Conservation (phyloP, 2,329 filamentous ascomycete species). For the Stachybotrys echinatus region DNA sequence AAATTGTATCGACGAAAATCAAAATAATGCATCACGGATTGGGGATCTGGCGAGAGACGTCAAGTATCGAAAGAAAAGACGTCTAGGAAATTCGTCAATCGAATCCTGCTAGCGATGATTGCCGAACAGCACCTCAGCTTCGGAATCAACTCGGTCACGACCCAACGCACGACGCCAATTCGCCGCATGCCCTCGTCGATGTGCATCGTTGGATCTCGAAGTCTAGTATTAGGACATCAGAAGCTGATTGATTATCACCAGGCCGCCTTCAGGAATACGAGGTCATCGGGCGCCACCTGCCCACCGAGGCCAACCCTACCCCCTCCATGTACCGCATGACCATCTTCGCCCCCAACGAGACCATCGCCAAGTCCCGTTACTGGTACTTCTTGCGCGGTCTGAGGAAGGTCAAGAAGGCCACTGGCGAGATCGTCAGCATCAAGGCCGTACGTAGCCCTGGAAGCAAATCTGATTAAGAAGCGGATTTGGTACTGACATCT, state of each 20-base stretch:
- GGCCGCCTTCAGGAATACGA: slow-evolving; percentile 99
- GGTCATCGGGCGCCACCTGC: slow-evolving; percentile 99
- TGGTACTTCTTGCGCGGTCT: slow-evolving; percentile 99
- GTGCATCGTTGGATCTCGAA: background rate
- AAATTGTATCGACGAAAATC: background rate
- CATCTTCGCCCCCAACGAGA: slow-evolving; percentile 96
- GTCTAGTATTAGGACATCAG: background rate
- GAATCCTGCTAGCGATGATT: background rate
- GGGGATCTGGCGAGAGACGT: background rate
- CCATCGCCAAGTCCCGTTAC: slow-evolving; percentile 99
- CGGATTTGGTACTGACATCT: slow-evolving; percentile 6
- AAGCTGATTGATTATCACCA: slow-evolving; percentile 30
- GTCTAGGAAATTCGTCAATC: too few species aligned
- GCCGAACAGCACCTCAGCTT: background rate
- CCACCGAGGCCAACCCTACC: slow-evolving; percentile 92
- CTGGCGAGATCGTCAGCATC: slow-evolving; percentile 96
- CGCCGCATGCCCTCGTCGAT: background rate
- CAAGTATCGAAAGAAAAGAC: too few species aligned
- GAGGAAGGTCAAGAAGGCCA: slow-evolving; percentile 99
- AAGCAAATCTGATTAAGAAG: background rate
- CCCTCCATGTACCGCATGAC: slow-evolving; percentile 99
- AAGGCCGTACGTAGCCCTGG: slow-evolving; percentile 69
- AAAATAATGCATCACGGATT: background rate
- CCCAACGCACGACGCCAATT: background rate
- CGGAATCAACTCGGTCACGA: background rate